phyloP scores from a whole-genome alignment of 2,329 filamentous ascomycete genomes.

The Aspergillus carbonarius region DNA sequence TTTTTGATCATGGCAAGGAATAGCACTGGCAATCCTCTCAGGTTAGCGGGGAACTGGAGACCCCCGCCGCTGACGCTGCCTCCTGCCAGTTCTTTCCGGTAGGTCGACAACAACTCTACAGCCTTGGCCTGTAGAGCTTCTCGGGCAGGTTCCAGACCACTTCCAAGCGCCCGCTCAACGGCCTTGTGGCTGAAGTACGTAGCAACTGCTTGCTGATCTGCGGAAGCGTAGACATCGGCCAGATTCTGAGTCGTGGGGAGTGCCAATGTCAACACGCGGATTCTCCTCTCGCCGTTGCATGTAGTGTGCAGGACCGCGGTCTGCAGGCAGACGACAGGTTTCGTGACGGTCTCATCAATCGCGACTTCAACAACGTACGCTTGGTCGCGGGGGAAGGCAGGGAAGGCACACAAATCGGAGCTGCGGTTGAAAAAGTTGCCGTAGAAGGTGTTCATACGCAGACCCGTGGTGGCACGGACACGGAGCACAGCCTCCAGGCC shows the following conservation, averaged over 20 bases:
- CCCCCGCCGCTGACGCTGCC: conserved; percentile 92
- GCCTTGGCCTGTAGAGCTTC: conserved; percentile 90
- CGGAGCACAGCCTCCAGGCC: conserved; percentile 93
- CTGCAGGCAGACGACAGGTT: conserved; percentile 89
- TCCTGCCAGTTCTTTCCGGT: conserved; percentile 93
- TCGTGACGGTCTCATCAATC: conserved; percentile 90
- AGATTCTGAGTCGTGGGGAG: conserved; percentile 89
- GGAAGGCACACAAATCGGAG: conserved; percentile 96
- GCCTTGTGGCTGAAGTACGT: conserved; percentile 98
- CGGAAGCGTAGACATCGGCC: conserved; percentile 89
- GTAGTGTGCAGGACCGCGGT: conserved; percentile 95
- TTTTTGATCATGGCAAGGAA: conserved; percentile 97
- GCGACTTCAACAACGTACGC: conserved; percentile 97
- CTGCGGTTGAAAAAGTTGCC: conserved; percentile 99
- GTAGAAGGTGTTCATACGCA: conserved; percentile 97
- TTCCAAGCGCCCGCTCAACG: conserved; percentile 82
- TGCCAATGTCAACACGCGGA: conserved; percentile 88
- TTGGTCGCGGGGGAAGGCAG: conserved; percentile 94
- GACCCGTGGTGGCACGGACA: conserved; percentile 88
- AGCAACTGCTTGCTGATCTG: conserved; percentile 89
- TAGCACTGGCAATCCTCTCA: conserved; percentile 81
- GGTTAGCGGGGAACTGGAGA: conserved; percentile 89
- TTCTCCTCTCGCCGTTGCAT: conserved; percentile 93
- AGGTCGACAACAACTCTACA: conserved; percentile 88
- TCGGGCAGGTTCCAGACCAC: conserved; percentile 82